Conservation (phyloP, 2,329 filamentous ascomycete genomes). For the Aspergillus ruber region DNA sequence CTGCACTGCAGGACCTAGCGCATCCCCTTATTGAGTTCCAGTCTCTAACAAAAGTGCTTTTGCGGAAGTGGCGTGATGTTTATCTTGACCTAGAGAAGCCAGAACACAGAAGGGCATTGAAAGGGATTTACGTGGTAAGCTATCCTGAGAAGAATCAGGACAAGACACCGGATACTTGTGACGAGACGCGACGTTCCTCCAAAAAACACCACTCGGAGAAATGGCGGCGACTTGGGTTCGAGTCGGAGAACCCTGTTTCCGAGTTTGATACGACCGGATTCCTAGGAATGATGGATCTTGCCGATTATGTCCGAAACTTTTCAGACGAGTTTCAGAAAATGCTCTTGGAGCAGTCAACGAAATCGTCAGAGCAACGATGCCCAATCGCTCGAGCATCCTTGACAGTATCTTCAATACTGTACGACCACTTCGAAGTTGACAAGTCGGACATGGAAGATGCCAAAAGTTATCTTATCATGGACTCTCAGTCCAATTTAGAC, state of each 20-base stretch:
- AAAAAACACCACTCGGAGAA: constrained; percentile 80
- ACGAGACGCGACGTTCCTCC: constrained; percentile 51
- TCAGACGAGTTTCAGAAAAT: constrained; percentile 91
- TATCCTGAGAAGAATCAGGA: constrained; percentile 38
- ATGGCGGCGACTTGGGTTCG: constrained; percentile 87
- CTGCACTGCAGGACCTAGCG: constrained; percentile 80
- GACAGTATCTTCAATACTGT: constrained; percentile 78
- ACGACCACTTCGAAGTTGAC: constrained; percentile 93
- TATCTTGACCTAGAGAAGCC: constrained; percentile 76
- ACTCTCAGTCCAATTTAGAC: constrained; percentile 72
- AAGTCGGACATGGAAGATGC: constrained; percentile 72
- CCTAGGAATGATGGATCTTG: constrained; percentile 94
- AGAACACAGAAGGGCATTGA: constrained; percentile 81
- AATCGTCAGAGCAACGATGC: constrained; percentile 65
- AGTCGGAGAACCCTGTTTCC: constrained; percentile 75
- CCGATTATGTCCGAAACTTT: constrained; percentile 86
- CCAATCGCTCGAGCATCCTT: constrained; percentile 82
- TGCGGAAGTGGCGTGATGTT: constrained; percentile 83
- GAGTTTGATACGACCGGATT: constrained; percentile 86
- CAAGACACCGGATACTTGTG: constrained; percentile 26
- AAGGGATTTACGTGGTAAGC: constrained; percentile 77
- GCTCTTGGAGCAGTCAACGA: constrained; percentile 77
- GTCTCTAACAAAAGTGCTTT: constrained; percentile 75
- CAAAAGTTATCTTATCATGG: constrained; percentile 66
- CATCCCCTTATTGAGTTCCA: constrained; percentile 92